Evolutionary conservation across 2,329 filamentous ascomycete genomes (phyloP).

Genomic region (Spiromastix sp.): DNA sequence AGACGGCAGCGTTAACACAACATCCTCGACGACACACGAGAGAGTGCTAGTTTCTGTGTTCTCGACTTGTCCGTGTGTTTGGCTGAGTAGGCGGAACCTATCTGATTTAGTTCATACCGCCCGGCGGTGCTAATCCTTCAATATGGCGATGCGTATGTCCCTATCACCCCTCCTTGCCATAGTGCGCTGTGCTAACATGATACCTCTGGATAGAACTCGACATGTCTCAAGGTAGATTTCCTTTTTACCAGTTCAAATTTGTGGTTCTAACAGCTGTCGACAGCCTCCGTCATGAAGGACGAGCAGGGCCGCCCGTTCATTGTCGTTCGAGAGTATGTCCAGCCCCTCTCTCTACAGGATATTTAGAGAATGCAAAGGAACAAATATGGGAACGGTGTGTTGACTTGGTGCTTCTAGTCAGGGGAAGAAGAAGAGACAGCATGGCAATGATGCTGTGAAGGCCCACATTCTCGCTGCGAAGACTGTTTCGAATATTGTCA

Average conservation of each 20-base stretch:
- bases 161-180: constrained; percentile 30
- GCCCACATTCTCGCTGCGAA: constrained; percentile 94
- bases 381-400: constrained; percentile 17
- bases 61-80: too few species aligned
- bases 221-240: constrained; percentile 34
- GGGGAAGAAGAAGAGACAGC: constrained; percentile 93
- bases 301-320: constrained; percentile 97
- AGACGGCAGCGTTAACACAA: too few species aligned
- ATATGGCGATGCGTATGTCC: constrained; percentile 39
- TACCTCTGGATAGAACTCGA: constrained; percentile 31
- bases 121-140: constrained; percentile 26
- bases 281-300: constrained; percentile 79
- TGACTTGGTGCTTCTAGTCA: constrained; percentile 48
- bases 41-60: too few species aligned
- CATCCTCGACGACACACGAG: too few species aligned
- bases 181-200: constrained; percentile 19
- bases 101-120: too few species aligned
- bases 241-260: background rate
- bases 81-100: too few species aligned
- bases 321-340: constrained; percentile 84
- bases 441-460: constrained; percentile 95
- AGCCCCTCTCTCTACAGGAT: background rate
- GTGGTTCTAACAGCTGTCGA: constrained; percentile 11
- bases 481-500: constrained; percentile 94
- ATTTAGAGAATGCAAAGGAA: constrained; percentile 3